Evolutionary conservation across 73 alveolate species (phyloP).

Genomic region (Tetrahymena borealis): DNA sequence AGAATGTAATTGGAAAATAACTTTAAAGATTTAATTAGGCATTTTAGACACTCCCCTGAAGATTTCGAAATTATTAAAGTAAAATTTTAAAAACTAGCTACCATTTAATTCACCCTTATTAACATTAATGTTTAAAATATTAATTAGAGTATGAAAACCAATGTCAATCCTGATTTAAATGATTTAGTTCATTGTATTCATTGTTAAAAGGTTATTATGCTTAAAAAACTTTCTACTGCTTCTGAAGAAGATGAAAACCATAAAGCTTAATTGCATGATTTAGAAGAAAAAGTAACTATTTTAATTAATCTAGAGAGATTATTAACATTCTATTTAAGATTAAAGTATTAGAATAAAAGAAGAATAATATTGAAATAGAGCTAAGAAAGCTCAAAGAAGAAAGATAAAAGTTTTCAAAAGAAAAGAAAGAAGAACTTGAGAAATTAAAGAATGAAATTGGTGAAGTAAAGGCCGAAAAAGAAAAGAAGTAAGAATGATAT

Average conservation of each 20-base stretch:
- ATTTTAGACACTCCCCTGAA: slow-evolving; percentile 15
- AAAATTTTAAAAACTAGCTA: too few relatives aligned
- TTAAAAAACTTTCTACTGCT: slow-evolving; percentile 35
- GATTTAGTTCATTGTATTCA: slow-evolving; percentile 42
- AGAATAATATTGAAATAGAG: slow-evolving; percentile 13
- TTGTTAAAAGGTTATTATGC: slow-evolving; percentile 29
- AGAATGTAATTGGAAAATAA: slow-evolving; percentile 23
- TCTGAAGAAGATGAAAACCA: slow-evolving; percentile 36
- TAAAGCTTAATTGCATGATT: slow-evolving; percentile 20
- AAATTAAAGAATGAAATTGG: slow-evolving; percentile 25
- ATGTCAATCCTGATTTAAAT: slow-evolving; percentile 34
- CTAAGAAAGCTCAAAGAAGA: slow-evolving; percentile 9
- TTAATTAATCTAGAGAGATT: too few relatives aligned
- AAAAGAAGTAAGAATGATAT: not conserved
- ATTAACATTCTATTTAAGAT: too few relatives aligned
- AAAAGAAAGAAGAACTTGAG: slow-evolving; percentile 43
- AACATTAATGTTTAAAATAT: too few relatives aligned
- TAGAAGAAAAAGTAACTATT: slow-evolving; percentile 9
- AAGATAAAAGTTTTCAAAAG: slow-evolving; percentile 8
- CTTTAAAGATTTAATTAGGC: slow-evolving; percentile 23
- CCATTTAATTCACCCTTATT: too few relatives aligned
- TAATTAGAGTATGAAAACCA: slow-evolving; percentile 17
- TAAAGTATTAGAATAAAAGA: slow-evolving; percentile 3
- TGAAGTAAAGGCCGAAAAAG: slow-evolving; percentile 35
- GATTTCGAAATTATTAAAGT: slow-evolving; percentile 28